phyloP scores from a whole-genome alignment of 1,284 basidiomycete genomes.

The Coniferiporia weirii region DNA sequence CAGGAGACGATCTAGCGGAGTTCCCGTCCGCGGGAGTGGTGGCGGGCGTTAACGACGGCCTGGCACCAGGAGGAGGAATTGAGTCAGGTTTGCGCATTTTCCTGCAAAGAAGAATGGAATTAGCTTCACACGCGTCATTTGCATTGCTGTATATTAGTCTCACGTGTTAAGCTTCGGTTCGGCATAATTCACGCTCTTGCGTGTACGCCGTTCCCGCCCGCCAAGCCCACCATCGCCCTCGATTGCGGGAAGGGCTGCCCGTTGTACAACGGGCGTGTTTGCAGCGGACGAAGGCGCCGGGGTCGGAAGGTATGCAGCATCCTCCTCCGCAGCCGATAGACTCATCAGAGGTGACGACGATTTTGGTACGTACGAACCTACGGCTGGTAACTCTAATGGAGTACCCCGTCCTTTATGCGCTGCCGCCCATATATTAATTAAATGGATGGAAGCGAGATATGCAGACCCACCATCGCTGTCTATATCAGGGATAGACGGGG shows the following conservation, averaged over 20 bases:
- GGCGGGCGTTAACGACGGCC: constrained; percentile 31
- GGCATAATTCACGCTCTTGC: constrained; percentile 83
- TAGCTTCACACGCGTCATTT: not conserved
- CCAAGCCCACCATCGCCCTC: constrained; percentile 29
- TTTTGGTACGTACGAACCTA: not conserved
- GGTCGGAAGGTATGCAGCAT: constrained; percentile 34
- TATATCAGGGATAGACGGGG: constrained; percentile 35
- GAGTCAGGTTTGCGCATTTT: constrained; percentile 89
- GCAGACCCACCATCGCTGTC: constrained; percentile 28
- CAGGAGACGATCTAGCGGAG: constrained; percentile 1
- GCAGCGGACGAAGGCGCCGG: constrained; percentile 36
- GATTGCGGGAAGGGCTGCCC: constrained; percentile 30
- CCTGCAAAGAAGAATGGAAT: constrained; percentile 34
- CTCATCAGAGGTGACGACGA: constrained; percentile 6
- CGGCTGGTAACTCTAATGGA: not conserved
- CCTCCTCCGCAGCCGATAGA: constrained; percentile 11
- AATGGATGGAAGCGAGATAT: not conserved
- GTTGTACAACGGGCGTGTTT: constrained; percentile 40
- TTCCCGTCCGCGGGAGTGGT: constrained; percentile 11
- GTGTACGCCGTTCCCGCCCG: constrained; percentile 61
- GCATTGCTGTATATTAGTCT: constrained; percentile 29
- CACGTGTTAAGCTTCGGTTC: constrained; percentile 89
- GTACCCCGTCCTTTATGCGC: not conserved
- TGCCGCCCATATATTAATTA: not conserved
- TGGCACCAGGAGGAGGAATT: constrained; percentile 31